phyloP scores from a whole-genome alignment of 352 stramenopile species.

The Phytophthora sansomeana region DNA sequence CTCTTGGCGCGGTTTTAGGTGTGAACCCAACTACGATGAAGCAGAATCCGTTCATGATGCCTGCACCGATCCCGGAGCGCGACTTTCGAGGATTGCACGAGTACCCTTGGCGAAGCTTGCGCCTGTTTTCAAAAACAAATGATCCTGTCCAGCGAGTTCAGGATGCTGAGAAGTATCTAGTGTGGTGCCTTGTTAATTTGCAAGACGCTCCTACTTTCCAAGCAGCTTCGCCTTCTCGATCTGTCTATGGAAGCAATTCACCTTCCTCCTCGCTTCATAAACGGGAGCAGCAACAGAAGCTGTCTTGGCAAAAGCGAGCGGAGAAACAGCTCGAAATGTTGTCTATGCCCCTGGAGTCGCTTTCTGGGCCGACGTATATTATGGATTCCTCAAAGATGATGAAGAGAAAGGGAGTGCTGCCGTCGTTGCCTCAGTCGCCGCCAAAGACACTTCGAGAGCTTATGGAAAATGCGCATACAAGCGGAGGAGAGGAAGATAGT shows the following conservation, averaged over 20 bases:
- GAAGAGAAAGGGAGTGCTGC: constrained; percentile 73
- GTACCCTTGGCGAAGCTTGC: constrained; percentile 35
- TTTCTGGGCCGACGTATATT: constrained; percentile 56
- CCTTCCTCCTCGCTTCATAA: constrained; percentile 25
- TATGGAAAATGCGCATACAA: constrained; percentile 54
- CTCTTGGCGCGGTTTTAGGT: constrained; percentile 59
- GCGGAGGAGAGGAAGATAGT: constrained; percentile 17
- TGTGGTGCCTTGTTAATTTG: constrained; percentile 69
- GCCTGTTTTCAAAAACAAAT: constrained; percentile 22
- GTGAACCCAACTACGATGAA: constrained; percentile 66
- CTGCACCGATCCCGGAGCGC: constrained; percentile 64
- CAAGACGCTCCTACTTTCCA: constrained; percentile 10
- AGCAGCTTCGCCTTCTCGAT: constrained; percentile 5
- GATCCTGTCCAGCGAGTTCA: constrained; percentile 53
- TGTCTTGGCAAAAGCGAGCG: constrained; percentile 67
- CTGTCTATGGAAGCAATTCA: constrained; percentile 10
- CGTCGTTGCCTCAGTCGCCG: constrained; percentile 61
- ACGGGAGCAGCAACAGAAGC: constrained; percentile 31
- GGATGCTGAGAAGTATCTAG: constrained; percentile 69
- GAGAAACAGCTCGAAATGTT: constrained; percentile 76
- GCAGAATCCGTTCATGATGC: constrained; percentile 90
- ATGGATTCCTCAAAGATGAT: constrained; percentile 82
- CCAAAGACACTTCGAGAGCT: constrained; percentile 72
- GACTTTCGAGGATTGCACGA: constrained; percentile 51
- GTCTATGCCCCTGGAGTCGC: constrained; percentile 70